Base-by-base conservation (phyloP, 768 basidiomycete genomes). In the Neoboletus magnificus region DNA sequence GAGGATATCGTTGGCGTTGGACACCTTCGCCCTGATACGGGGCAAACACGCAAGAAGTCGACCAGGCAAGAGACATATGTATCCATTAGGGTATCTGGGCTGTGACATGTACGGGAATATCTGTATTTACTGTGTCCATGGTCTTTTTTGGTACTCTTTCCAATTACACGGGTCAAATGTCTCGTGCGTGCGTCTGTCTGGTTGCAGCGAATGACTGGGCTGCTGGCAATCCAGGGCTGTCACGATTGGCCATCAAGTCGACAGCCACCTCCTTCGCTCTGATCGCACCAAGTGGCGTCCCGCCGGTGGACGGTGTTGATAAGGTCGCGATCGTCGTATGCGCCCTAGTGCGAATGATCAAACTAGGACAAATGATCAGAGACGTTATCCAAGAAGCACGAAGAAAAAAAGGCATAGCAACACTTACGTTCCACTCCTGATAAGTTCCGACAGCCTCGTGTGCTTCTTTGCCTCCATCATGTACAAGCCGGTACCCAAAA, bases 241-340 rank as follows among this genome's bases (percentile, higher is more conserved):
- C 56, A 3, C 41, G 46, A 55, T 49, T 27, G 10, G 20, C 48
- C 51, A 60, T 48, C 43, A 61, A 57, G 42, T 59, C 55, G 1
- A 35, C 27, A 69, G 86, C 63, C 58, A 93, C 88, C 82, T 94
- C 90, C 60, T 84, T 81, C 54, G 81, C 81, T 23, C 89, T 87
- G 61, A 84, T 89, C 56, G 85, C 66, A 30, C 75, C 77, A 78
- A 87, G 55, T 18, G 62, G 66, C 44, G 64, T 62, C 10, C 66
- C 54, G 13, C 66, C 48, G 1, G 48, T 12, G 37, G 64, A 50
- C 10, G 52, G 48, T 25, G 59, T 55, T 16, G 68, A 55, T 25
- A 61, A 22, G 13, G 53, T 59, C 15, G 60, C 55, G 47, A 66
- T 55, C 58, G 72, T 66, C 22, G 74, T 76, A 22, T 73, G 70